Evolutionary conservation across 2,329 filamentous ascomycete genomes (phyloP), one percentile per base, ranked within the genome.

Genomic region (Ophiocordyceps unilateralis): DNA sequence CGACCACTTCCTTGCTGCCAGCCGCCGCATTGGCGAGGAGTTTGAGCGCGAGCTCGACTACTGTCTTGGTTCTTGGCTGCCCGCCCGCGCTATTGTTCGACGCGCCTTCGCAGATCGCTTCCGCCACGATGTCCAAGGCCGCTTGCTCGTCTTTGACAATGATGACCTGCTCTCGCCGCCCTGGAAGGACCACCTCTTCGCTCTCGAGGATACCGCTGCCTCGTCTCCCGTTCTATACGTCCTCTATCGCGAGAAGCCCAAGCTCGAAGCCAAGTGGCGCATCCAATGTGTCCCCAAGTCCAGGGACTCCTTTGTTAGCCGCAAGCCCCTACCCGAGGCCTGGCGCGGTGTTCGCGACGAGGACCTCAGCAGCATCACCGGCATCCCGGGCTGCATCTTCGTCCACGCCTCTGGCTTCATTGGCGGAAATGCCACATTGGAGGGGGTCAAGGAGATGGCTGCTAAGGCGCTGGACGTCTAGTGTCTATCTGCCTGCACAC

Each of bases 101-200:
- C 64, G 74, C 37, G 87, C 89, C 10, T 94, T 91, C 58, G 66
- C 70, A 28, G 71, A 72, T 49, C 78, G 89, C 44, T 57, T 63
- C 23, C 67, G 81, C 50, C 74, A 77, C 56, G 83, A 94, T 58
- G 55, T 78, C 10, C 66, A 79, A 49, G 88, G 88, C 44, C 78
- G 85, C 48, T 76, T 96, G 46, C 69, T 96, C 54, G 80, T 95
- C 22, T 72, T 98, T 44, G 74, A 82, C 49, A 68, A 68, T 30
- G 15, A 36, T n/a, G 32, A 36, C n/a, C 9, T 36, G 32, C 78
- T 83, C 57, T 78, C 82, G 45, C 83, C 89, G 47, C 89, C 89
- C 2, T 96, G 91, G 91, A 91, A 93, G 60, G 89, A 96, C 56
- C 91, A 98, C 61, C 72, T 98, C 17, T 96, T 94, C 66, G 78